A percentile compares a stretch with the other conserved stretches of the same genome.
phyloP scores from a whole-genome alignment of 306 rosid species.

The Styphnolobium japonicum region DNA sequence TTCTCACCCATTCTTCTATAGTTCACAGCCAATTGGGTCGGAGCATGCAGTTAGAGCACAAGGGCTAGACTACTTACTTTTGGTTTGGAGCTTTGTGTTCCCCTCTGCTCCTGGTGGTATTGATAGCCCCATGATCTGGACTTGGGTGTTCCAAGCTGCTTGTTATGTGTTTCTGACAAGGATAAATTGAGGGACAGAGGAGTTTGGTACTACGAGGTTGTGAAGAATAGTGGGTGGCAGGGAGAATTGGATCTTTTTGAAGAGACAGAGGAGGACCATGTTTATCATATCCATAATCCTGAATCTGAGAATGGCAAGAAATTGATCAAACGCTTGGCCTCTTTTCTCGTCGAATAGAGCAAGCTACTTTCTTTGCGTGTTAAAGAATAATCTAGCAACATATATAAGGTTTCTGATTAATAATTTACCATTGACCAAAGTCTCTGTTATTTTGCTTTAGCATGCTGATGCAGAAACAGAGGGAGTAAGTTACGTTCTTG shows the following conservation, averaged over 20 bases:
- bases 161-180: slow-evolving; percentile 29
- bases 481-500: too few species aligned
- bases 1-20: slow-evolving; percentile 42
- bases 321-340: slow-evolving; percentile 1
- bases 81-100: slow-evolving; percentile 32
- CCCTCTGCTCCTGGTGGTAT: slow-evolving; percentile 34
- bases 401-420: too few species aligned
- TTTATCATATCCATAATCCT: slow-evolving; percentile 17
- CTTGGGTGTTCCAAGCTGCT: slow-evolving; percentile 32
- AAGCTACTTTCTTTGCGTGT: too few species aligned
- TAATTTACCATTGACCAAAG: too few species aligned
- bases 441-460: too few species aligned
- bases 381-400: too few species aligned
- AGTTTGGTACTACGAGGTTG: slow-evolving; percentile 25
- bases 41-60: slow-evolving; percentile 15
- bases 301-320: neutral
- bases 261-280: slow-evolving; percentile 25
- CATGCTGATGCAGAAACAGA: too few species aligned
- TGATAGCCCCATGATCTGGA: slow-evolving; percentile 24
- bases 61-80: neutral
- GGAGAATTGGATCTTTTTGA: slow-evolving; percentile 26
- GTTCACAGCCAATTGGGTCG: slow-evolving; percentile 24
- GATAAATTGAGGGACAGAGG: slow-evolving; percentile 33
- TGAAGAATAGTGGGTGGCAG: slow-evolving; percentile 33
- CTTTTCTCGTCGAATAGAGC: neutral